phyloP scores from a whole-genome alignment of 2,329 filamentous ascomycete species.

The Sporothrix schenckii region DNA sequence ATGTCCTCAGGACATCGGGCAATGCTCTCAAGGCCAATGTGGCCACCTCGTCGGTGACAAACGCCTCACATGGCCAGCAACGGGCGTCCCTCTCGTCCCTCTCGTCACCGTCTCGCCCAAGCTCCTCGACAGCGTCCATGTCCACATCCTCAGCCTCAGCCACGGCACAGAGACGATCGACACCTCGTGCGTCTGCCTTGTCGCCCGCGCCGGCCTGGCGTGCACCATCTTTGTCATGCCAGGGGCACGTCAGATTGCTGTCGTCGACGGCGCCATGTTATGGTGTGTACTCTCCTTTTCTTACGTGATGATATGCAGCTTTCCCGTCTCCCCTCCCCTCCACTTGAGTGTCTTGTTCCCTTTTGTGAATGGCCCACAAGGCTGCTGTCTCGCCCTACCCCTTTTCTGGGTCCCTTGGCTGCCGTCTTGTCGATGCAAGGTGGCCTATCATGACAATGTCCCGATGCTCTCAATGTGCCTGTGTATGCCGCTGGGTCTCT shows the following conservation, averaged over 20 bases:
- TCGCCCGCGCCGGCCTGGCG: slow-evolving; percentile 15
- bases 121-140: neutral
- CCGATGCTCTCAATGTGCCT: neutral
- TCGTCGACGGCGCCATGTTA: slow-evolving; percentile 34
- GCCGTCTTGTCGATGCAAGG: slow-evolving; percentile 4
- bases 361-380: neutral
- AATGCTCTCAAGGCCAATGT: slow-evolving; percentile 22
- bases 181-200: slow-evolving; percentile 20
- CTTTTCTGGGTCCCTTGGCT: slow-evolving; percentile 14
- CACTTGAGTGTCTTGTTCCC: neutral
- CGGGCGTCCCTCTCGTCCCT: slow-evolving; percentile 19
- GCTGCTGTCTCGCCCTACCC: slow-evolving; percentile 14
- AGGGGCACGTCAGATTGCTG: slow-evolving; percentile 32
- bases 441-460: neutral
- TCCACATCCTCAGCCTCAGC: slow-evolving; percentile 21
- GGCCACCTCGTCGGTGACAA: neutral
- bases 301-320: slow-evolving; percentile 16
- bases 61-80: neutral
- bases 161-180: slow-evolving; percentile 27
- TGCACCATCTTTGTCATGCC: slow-evolving; percentile 26
- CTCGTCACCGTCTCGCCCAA: neutral
- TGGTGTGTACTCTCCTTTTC: slow-evolving; percentile 29
- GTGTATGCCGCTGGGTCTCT: neutral
- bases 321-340: neutral
- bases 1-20: slow-evolving; percentile 31